Conservation (phyloP, 768 basidiomycete genomes). For the Mycena pura region DNA sequence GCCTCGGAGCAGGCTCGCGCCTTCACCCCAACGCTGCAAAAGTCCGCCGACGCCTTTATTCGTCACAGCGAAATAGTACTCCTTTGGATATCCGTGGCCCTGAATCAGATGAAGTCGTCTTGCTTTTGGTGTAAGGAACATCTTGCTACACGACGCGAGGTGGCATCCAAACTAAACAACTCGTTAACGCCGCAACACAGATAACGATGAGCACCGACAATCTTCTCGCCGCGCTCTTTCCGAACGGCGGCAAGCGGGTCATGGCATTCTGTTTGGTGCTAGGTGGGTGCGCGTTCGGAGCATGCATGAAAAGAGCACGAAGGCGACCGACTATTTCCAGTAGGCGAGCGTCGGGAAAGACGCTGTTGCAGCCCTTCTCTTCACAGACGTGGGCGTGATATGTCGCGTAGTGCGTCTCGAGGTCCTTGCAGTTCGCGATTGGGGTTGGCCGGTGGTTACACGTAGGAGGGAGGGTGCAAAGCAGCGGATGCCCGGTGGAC, state of each 20-base stretch:
- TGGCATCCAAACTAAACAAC: slow-evolving; percentile 76
- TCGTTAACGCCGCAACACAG: slow-evolving; percentile 15
- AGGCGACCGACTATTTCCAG: slow-evolving; percentile 75
- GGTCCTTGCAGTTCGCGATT: slow-evolving; percentile 69
- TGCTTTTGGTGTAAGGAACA: slow-evolving; percentile 75
- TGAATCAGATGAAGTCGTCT: slow-evolving; percentile 84
- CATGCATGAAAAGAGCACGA: background rate
- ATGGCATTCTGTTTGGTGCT: slow-evolving; percentile 90
- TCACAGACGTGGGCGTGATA: slow-evolving; percentile 88
- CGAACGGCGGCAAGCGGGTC: slow-evolving; percentile 82
- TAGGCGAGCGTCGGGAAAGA: slow-evolving; percentile 84
- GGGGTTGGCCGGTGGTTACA: slow-evolving; percentile 72
- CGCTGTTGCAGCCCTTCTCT: slow-evolving; percentile 69
- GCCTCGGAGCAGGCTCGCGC: slow-evolving; percentile 77
- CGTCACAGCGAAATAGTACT: slow-evolving; percentile 91
- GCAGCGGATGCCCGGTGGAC: slow-evolving; percentile 45
- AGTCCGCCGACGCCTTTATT: slow-evolving; percentile 90
- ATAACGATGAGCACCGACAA: slow-evolving; percentile 54
- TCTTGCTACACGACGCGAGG: slow-evolving; percentile 60
- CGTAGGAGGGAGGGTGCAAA: slow-evolving; percentile 84
- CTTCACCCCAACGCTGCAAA: slow-evolving; percentile 82
- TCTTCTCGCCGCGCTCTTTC: slow-evolving; percentile 85
- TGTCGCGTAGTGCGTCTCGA: slow-evolving; percentile 84
- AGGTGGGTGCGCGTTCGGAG: slow-evolving; percentile 10
- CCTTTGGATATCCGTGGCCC: slow-evolving; percentile 83